Base-by-base conservation (phyloP, 768 basidiomycete species). In the Xerocomus spinulosus region DNA sequence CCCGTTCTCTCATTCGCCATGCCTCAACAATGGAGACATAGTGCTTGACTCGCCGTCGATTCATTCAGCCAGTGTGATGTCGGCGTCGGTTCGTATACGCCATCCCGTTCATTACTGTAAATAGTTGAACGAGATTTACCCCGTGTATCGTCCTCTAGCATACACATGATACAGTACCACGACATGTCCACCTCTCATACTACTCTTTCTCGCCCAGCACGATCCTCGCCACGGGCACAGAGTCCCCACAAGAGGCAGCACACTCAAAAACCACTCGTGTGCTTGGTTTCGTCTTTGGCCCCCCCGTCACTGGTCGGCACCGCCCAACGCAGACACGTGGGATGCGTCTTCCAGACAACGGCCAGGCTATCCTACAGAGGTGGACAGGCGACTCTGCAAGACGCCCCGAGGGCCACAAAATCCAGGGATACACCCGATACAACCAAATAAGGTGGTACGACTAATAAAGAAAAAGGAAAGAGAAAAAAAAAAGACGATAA, bases 101-200 rank as follows among this genome's bases (percentile, higher is more conserved):
- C n/a, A n/a, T n/a, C n/a, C n/a, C n/a, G n/a, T n/a, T n/a, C n/a
- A n/a, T n/a, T n/a, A n/a, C n/a, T n/a, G n/a, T n/a, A n/a, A n/a
- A n/a, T n/a, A n/a, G n/a, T n/a, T n/a, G n/a, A n/a, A n/a, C n/a
- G n/a, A n/a, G n/a, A n/a, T n/a, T n/a, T n/a, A n/a, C n/a, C n/a
- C n/a, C n/a, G n/a, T n/a, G n/a, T n/a, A n/a, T n/a, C n/a, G n/a
- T n/a, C n/a, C n/a, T n/a, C n/a, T n/a, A n/a, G n/a, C n/a, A n/a
- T n/a, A n/a, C n/a, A n/a, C n/a, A n/a, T n/a, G n/a, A n/a, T n/a
- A n/a, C n/a, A n/a, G n/a, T n/a, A n/a, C n/a, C n/a, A n/a, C n/a
- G n/a, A 21, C 44, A 73, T 87, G 82, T 88, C 51, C 65, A 84
- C 86, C 81, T 73, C 85, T 81, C 72, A 87, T 88, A 88, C 86